Percentiles rank a stretch among this genome's conserved stretches.
phyloP scores from a whole-genome alignment of 495 filamentous ascomycete genomes.

The Aspergillus diversus region DNA sequence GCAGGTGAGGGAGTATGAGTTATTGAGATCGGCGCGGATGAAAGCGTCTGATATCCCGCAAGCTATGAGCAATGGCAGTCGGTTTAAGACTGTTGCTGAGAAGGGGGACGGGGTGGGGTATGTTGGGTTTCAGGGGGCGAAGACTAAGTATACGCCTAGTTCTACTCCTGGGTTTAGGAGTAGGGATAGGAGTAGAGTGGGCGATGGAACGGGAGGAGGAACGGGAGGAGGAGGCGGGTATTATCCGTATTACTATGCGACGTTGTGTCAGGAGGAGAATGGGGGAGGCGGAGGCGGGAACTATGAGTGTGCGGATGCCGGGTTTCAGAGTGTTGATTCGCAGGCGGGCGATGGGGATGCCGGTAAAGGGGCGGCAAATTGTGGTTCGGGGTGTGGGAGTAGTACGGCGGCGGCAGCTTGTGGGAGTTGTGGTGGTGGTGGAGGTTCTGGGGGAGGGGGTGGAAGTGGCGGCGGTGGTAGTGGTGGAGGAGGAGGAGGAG shows the following conservation, averaged over 20 bases:
- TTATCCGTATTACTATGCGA: constrained; percentile 9
- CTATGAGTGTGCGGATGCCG: constrained; percentile 14
- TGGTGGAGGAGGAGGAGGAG: constrained; percentile 2
- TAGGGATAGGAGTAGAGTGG: too few species aligned
- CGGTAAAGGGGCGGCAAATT: neutral
- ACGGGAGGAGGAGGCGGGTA: neutral
- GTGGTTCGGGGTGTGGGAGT: constrained; percentile 11
- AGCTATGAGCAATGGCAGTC: too few species aligned
- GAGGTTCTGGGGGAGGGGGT: neutral
- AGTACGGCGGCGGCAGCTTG: neutral
- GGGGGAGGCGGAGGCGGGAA: neutral
- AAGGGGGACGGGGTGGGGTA: too few species aligned
- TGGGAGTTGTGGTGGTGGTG: neutral
- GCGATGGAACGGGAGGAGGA: neutral
- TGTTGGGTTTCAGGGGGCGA: too few species aligned
- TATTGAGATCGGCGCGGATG: constrained; percentile 14
- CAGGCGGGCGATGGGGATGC: constrained; percentile 8
- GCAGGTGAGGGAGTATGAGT: constrained; percentile 33
- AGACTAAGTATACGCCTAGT: too few species aligned
- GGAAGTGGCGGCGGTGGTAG: neutral
- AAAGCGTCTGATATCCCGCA: neutral
- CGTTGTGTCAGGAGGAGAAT: neutral
- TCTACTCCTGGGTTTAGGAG: neutral
- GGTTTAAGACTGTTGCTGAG: too few species aligned
- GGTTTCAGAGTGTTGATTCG: neutral